These are phyloP conservation scores for Eucalyptus coolabah DNA, from an alignment of 345 rosid genomes.

Conservation along the genomic window DNA sequence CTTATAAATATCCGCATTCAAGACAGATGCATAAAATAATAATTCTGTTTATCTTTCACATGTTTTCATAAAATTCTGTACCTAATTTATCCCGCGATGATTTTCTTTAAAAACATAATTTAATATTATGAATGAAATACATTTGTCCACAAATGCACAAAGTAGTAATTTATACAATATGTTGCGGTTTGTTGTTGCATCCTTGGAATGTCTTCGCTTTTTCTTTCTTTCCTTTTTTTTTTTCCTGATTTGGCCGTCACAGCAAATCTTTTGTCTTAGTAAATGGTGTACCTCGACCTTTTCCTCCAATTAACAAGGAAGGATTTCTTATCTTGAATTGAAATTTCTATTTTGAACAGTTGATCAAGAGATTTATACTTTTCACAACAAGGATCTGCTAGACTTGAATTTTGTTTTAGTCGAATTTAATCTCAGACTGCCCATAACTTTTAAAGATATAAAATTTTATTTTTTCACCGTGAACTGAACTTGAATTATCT, in stretches of 20 bases:
- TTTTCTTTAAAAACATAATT: neutral
- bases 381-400: neutral
- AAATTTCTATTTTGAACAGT: neutral
- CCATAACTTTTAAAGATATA: neutral
- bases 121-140: neutral
- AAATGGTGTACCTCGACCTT: neutral
- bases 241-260: neutral
- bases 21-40: neutral
- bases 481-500: neutral
- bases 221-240: neutral
- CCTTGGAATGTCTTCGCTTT: neutral
- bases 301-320: neutral
- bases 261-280: neutral
- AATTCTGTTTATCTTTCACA: neutral
- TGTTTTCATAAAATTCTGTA: neutral
- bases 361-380: neutral
- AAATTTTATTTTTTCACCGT: neutral
- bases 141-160: neutral
- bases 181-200: neutral
- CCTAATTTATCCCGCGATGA: neutral
- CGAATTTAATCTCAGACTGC: neutral
- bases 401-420: neutral
- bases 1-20: neutral
- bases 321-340: neutral
- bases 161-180: neutral